Evolutionary conservation across 495 filamentous ascomycete genomes (phyloP).

Genomic region (Podospora appendiculata): DNA sequence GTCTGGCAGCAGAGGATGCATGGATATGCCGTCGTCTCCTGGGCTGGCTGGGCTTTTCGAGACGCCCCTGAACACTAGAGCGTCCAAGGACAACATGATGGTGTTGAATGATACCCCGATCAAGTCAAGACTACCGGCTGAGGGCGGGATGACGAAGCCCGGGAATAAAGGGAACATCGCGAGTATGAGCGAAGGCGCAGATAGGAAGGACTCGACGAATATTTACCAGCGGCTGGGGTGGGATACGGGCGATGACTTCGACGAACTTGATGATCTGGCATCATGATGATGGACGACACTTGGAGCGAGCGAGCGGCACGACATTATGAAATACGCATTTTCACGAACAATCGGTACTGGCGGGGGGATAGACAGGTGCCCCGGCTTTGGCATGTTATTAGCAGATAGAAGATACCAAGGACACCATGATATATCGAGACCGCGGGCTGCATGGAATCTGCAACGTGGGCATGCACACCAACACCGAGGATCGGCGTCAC

Average conservation of each 20-base stretch:
- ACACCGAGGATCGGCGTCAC: too few relatives aligned
- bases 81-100: constrained; percentile 5
- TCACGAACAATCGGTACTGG: too few relatives aligned
- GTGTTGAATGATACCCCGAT: constrained; percentile 39
- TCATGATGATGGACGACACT: constrained; percentile 2
- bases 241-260: constrained; percentile 52
- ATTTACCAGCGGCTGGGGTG: constrained; percentile 72
- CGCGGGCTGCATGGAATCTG: too few relatives aligned
- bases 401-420: too few relatives aligned
- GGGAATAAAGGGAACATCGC: not conserved
- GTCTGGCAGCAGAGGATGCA: constrained; percentile 10
- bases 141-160: constrained; percentile 8
- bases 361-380: too few relatives aligned
- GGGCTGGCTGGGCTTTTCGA: constrained; percentile 23
- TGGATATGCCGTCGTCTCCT: constrained; percentile 35
- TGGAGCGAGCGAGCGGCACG: too few relatives aligned
- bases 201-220: constrained; percentile 20
- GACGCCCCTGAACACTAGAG: constrained; percentile 27
- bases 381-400: too few relatives aligned
- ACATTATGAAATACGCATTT: too few relatives aligned
- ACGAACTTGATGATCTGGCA: constrained; percentile 19
- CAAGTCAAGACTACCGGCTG: constrained; percentile 16
- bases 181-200: constrained; percentile 11
- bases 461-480: too few relatives aligned
- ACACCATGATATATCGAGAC: too few relatives aligned